Conservation (phyloP, 257 asterid genomes). For the Forsythia suspensa region DNA sequence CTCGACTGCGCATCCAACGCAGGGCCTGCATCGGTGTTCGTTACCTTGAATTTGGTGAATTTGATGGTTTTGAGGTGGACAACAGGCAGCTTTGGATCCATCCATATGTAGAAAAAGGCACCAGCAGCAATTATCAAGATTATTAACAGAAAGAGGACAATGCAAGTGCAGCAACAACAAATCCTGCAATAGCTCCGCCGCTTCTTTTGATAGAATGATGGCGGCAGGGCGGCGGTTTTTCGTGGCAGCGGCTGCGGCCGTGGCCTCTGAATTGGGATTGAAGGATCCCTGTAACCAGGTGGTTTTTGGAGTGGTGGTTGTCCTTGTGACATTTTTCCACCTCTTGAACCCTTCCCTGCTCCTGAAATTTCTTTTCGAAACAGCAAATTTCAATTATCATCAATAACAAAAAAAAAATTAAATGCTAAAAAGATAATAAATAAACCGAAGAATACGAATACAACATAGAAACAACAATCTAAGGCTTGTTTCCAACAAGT, state of each 20-base stretch:
- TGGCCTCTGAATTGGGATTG: constrained; percentile 12
- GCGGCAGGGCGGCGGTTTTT: constrained; percentile 33
- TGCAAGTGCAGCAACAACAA: constrained; percentile 36
- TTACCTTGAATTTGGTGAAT: constrained; percentile 32
- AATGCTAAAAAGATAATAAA: background rate
- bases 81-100: constrained; percentile 48
- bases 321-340: constrained; percentile 26
- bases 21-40: constrained; percentile 23
- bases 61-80: constrained; percentile 34
- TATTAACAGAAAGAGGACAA: constrained; percentile 15
- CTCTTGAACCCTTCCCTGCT: background rate
- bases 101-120: constrained; percentile 39
- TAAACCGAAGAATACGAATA: background rate
- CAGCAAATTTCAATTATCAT: background rate
- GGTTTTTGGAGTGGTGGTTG: constrained; percentile 47
- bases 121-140: constrained; percentile 23
- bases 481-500: too few species aligned
- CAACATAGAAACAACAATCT: background rate
- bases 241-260: constrained; percentile 20
- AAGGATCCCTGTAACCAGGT: constrained; percentile 55
- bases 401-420: background rate
- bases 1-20: constrained; percentile 27
- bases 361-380: background rate
- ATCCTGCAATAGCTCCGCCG: constrained; percentile 35
- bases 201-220: constrained; percentile 25